These are phyloP conservation scores for Cercospora citrullina DNA, from an alignment of 2,329 filamentous ascomycete species.

Conservation along the genomic window DNA sequence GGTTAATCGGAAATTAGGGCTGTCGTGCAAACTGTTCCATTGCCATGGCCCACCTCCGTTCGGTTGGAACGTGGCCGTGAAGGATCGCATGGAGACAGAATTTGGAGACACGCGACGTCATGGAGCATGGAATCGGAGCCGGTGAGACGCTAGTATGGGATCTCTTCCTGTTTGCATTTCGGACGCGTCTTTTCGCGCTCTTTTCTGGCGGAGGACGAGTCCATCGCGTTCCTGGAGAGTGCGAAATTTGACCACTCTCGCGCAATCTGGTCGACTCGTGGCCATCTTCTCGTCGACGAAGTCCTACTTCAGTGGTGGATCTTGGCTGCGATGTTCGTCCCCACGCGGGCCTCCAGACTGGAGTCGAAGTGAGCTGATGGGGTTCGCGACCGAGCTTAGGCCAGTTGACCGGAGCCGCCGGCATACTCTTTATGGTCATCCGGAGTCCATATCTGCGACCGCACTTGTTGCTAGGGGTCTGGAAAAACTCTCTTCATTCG, in stretches of 20 bases:
- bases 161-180: neutral
- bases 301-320: neutral
- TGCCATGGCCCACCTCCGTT: neutral
- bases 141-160: neutral
- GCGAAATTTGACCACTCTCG: neutral
- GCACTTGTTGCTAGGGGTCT: neutral
- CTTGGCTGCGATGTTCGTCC: neutral
- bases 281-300: neutral
- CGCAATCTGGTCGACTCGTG: neutral
- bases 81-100: conserved; percentile 6
- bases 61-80: neutral
- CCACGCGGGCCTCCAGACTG: neutral
- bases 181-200: neutral
- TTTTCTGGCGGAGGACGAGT: neutral
- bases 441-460: neutral
- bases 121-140: conserved; percentile 4
- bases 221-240: neutral
- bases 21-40: neutral
- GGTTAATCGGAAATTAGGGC: neutral
- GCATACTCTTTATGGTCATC: neutral
- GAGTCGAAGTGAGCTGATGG: neutral
- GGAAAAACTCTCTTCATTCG: conserved; percentile 11
- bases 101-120: neutral
- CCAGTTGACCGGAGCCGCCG: neutral
- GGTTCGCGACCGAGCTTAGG: neutral